Evolutionary conservation across 148 eudicot species (phyloP), one percentile per base, ranked within the genome.

Genomic region (Fagopyrum tataricum): DNA sequence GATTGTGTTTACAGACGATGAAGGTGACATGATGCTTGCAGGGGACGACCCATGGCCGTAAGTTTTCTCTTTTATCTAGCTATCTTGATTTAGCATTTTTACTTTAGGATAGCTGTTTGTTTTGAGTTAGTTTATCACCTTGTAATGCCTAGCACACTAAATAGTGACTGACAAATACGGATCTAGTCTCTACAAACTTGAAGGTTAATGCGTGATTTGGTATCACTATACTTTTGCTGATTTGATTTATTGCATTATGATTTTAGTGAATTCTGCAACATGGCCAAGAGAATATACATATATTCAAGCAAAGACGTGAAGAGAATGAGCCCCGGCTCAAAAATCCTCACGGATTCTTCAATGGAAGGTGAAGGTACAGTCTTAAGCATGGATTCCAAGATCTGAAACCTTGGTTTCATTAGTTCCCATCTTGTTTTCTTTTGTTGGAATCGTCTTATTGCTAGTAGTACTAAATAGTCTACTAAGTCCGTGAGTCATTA

Each of bases 41-140:
- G 96, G 98, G 15, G 98, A 91, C 73, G 86, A 95, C 80, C 97
- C 99, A 6, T 95, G 97, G 97, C 78, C 23, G 99, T 95, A 78
- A 91, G 97, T 85, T 67, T 20, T 1, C n/a, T 17, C 8, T 39
- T 8, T 26, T 21, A 21, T 7, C 14, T 55, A 11, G 41, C 39
- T 42, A 8, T 18, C 42, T 69, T 39, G 39, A 15, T 12, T 12
- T 73, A 39, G 58, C 58, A 0, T 31, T 31, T 31, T 0, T 31
- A 31, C 0, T 31, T 31, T 31, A 2, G 0, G 37, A 31, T 31
- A 31, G 37, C 37, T 31, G 37, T 0, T 31, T 31, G 37, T 1
- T 31, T 31, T 31, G 2, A 31, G 0, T 31, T 31, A 0, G 0
- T 31, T 31, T 31, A 31, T 0, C 37, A 1, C 2, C 37, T 31